Conservation (phyloP, 2,329 filamentous ascomycete species). For the Chaetomium olivaceum region DNA sequence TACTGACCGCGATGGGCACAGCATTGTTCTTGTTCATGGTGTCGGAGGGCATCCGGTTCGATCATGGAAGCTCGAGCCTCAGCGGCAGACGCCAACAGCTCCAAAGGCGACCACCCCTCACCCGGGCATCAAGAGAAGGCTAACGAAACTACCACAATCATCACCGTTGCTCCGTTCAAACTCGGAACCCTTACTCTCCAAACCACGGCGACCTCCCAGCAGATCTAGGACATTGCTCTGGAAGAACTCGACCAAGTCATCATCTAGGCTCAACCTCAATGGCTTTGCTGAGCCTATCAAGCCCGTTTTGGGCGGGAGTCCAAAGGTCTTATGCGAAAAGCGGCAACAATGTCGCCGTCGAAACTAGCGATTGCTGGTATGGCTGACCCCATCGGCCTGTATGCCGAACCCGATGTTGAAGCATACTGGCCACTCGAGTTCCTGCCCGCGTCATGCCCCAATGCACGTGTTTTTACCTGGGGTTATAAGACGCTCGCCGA, state of each 20-base stretch:
- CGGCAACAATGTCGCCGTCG: conserved; percentile 32
- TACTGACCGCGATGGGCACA: conserved; percentile 22
- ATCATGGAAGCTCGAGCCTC: conserved; percentile 34
- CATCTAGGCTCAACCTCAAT: conserved; percentile 28
- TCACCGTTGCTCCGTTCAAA: conserved; percentile 28
- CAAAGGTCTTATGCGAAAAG: conserved; percentile 31
- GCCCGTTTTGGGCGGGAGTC: conserved; percentile 11
- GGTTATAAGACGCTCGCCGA: conserved; percentile 36
- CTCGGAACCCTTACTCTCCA: conserved; percentile 29
- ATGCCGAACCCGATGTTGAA: conserved; percentile 17
- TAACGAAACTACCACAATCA: conserved; percentile 24
- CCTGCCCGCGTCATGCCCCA: conserved; percentile 37
- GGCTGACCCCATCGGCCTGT: conserved; percentile 18
- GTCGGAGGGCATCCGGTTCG: conserved; percentile 38
- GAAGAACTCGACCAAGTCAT: conserved; percentile 34
- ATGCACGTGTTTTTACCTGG: conserved; percentile 37
- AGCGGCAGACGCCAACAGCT: conserved; percentile 20
- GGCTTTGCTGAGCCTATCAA: conserved; percentile 17
- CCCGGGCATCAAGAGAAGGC: conserved; percentile 20
- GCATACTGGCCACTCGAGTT: conserved; percentile 39
- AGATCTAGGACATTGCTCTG: conserved; percentile 26
- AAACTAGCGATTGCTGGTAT: conserved; percentile 25
- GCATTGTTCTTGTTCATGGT: conserved; percentile 39
- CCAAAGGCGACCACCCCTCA: conserved; percentile 20
- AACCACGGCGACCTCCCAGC: conserved; percentile 15